phyloP scores from a whole-genome alignment of 1,139 yeast species.

The Magnusiomyces fungicola region DNA sequence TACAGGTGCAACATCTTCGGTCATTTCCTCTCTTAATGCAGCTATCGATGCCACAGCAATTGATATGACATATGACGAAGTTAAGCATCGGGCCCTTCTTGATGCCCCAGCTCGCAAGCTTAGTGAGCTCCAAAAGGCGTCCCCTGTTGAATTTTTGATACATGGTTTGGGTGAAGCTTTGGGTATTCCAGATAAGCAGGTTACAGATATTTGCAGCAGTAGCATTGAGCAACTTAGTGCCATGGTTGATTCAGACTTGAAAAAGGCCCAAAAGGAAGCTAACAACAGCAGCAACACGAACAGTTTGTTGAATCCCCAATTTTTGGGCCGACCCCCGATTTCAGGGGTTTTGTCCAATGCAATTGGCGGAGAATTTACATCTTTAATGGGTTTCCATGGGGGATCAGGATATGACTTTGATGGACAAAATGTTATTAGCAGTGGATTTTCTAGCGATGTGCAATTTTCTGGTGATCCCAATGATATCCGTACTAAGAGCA shows the following conservation, averaged over 20 bases:
- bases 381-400: not conserved
- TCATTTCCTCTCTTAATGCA: not conserved
- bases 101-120: not conserved
- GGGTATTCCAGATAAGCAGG: not conserved
- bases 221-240: constrained; percentile 1
- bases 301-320: not conserved
- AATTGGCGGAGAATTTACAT: not conserved
- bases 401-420: not conserved
- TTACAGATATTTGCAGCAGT: not conserved
- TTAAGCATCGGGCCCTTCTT: not conserved
- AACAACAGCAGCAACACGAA: not conserved
- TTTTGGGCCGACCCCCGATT: not conserved
- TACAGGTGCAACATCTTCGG: not conserved
- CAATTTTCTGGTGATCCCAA: too few relatives aligned
- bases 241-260: not conserved
- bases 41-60: not conserved
- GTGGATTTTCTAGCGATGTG: too few relatives aligned
- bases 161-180: constrained; percentile 4
- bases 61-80: not conserved
- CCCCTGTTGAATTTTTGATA: constrained; percentile 2
- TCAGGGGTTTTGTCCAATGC: not conserved
- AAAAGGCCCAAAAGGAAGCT: not conserved
- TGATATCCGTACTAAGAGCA: too few relatives aligned
- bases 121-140: not conserved
- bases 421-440: not conserved